Evolutionary conservation across 768 basidiomycete species (phyloP).

Genomic region (Boletus huronensis): DNA sequence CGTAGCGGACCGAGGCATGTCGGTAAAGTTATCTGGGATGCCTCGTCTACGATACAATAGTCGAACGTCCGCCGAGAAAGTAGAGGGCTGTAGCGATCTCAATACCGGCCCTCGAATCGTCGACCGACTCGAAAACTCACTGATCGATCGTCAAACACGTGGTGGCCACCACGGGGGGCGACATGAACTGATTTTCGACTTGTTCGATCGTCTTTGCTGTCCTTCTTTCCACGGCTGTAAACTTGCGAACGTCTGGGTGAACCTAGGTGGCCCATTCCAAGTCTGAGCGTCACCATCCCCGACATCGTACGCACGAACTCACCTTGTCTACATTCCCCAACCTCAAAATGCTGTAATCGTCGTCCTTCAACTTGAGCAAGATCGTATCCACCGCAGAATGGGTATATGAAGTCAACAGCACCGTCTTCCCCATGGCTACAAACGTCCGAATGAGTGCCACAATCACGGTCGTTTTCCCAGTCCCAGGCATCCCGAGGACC

Average conservation of each 20-base stretch:
- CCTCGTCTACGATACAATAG: conserved; percentile 97
- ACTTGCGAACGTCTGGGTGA: conserved; percentile 73
- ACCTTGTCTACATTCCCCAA: conserved; percentile 94
- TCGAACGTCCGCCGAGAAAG: conserved; percentile 87
- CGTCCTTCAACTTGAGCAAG: conserved; percentile 69
- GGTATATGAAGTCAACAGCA: conserved; percentile 89
- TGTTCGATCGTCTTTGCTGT: conserved; percentile 71
- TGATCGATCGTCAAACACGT: conserved; percentile 94
- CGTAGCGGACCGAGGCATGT: conserved; percentile 93
- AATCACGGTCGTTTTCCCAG: conserved; percentile 95
- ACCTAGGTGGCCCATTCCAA: conserved; percentile 46
- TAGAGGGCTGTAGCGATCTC: conserved; percentile 54
- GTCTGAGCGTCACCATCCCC: neutral
- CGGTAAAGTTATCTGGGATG: conserved; percentile 94
- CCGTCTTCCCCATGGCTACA: conserved; percentile 78
- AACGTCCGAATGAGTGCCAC: conserved; percentile 81
- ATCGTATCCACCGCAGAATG: conserved; percentile 99
- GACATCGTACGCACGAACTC: conserved; percentile 2
- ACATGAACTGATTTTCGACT: conserved; percentile 77
- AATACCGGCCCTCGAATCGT: neutral
- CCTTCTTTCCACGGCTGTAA: conserved; percentile 58
- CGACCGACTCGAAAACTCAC: conserved; percentile 45
- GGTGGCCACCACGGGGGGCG: conserved; percentile 91
- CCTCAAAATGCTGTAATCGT: conserved; percentile 73
- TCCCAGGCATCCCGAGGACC: conserved; percentile 97